A percentile compares a stretch with the other conserved stretches of the same genome.
These are phyloP conservation scores for Sarocladium strictum DNA, from an alignment of 2,329 filamentous ascomycete species.

Conservation along the genomic window DNA sequence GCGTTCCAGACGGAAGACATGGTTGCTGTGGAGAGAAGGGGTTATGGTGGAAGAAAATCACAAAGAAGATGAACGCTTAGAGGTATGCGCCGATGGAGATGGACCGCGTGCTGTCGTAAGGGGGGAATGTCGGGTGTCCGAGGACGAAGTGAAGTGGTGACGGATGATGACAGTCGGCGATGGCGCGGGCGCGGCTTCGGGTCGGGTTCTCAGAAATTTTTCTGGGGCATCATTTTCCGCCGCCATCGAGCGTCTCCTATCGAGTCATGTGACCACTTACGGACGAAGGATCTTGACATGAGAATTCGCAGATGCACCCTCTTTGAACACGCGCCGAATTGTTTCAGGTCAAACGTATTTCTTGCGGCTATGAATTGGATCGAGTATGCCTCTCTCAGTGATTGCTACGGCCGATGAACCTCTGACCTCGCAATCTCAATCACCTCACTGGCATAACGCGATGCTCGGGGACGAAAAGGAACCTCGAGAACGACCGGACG, in stretches of 20 bases:
- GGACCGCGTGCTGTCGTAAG: neutral
- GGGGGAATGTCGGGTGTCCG: neutral
- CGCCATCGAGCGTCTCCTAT: neutral
- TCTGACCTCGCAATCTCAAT: too few species aligned
- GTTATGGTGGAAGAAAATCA: slow-evolving; percentile 8
- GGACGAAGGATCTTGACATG: neutral
- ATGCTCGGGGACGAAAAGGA: too few species aligned
- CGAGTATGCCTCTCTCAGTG: too few species aligned
- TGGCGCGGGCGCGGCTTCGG: slow-evolving; percentile 8
- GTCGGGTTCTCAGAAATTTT: slow-evolving; percentile 10
- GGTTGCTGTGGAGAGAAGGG: slow-evolving; percentile 14
- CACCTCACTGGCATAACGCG: too few species aligned
- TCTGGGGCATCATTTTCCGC: slow-evolving; percentile 9
- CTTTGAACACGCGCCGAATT: too few species aligned
- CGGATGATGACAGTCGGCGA: neutral
- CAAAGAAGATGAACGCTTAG: slow-evolving; percentile 3
- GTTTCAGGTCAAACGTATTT: too few species aligned
- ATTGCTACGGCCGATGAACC: too few species aligned
- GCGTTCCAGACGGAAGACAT: slow-evolving; percentile 58
- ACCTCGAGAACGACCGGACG: too few species aligned
- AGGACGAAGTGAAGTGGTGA: slow-evolving; percentile 1
- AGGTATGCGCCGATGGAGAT: slow-evolving; percentile 13
- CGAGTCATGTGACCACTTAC: slow-evolving; percentile 7
- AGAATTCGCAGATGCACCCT: neutral
- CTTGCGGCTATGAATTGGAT: neutral